Evolutionary conservation across 352 stramenopile genomes (phyloP).

Genomic region (Lagenidium giganteum): DNA sequence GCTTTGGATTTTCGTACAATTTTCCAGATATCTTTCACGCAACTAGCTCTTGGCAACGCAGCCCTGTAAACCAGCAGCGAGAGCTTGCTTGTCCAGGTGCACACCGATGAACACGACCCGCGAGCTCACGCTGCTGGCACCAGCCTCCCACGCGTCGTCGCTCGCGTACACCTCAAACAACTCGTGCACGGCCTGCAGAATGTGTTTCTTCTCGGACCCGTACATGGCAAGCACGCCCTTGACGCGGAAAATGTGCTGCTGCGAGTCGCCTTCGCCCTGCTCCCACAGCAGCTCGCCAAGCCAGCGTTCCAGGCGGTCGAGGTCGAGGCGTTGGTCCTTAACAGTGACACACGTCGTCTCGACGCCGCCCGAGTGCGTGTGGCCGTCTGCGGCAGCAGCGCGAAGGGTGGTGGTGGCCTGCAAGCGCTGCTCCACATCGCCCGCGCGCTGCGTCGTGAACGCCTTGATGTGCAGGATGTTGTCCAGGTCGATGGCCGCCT

Average conservation of each 20-base stretch:
- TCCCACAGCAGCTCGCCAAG: conserved; percentile 69
- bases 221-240: conserved; percentile 65
- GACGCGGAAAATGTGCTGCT: conserved; percentile 58
- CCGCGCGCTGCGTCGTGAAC: conserved; percentile 62
- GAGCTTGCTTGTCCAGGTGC: conserved; percentile 30
- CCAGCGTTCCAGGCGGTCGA: conserved; percentile 64
- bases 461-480: conserved; percentile 76
- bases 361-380: conserved; percentile 55
- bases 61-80: conserved; percentile 26
- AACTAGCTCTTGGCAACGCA: conserved; percentile 30
- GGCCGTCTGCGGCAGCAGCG: conserved; percentile 6
- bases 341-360: conserved; percentile 65
- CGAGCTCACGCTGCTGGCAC: conserved; percentile 17
- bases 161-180: conserved; percentile 73
- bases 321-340: conserved; percentile 24
- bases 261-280: conserved; percentile 18
- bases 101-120: conserved; percentile 75
- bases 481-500: conserved; percentile 48
- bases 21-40: too few relatives aligned
- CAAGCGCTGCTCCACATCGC: conserved; percentile 61
- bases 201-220: conserved; percentile 54
- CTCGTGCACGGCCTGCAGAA: conserved; percentile 80
- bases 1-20: too few relatives aligned
- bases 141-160: conserved; percentile 41
- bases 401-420: too few relatives aligned